Conservation (phyloP, 2,329 filamentous ascomycete genomes). For the Aspergillus ibericus region DNA sequence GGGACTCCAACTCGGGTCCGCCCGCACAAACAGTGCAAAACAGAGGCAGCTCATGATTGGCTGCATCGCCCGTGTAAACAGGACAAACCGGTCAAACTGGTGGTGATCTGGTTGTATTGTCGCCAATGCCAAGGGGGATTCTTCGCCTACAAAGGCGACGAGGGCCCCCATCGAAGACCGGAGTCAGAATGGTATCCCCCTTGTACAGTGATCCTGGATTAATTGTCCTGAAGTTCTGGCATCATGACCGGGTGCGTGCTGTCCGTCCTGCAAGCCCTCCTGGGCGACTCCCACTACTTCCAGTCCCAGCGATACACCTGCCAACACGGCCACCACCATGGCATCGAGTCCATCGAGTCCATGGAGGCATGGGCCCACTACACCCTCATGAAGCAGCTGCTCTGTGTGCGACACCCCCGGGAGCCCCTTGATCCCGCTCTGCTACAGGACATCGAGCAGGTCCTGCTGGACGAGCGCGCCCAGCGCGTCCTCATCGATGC, state of each 20-base stretch:
- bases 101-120: too few species aligned
- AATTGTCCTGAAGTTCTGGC: too few species aligned
- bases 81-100: too few species aligned
- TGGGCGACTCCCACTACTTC: not conserved
- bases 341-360: not conserved
- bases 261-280: not conserved
- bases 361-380: constrained; percentile 1
- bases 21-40: too few species aligned
- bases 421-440: not conserved
- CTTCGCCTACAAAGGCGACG: too few species aligned
- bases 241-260: not conserved
- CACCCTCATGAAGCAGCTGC: not conserved
- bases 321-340: not conserved
- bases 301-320: not conserved
- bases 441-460: not conserved
- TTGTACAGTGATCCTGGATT: not conserved
- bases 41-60: too few species aligned
- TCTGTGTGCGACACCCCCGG: not conserved
- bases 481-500: not conserved
- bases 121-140: too few species aligned
- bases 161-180: too few species aligned
- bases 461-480: not conserved
- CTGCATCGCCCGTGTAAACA: too few species aligned
- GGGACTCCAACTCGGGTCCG: too few species aligned
- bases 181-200: not conserved